Conservation (phyloP, 345 rosid species). For the Salix suchowensis region DNA sequence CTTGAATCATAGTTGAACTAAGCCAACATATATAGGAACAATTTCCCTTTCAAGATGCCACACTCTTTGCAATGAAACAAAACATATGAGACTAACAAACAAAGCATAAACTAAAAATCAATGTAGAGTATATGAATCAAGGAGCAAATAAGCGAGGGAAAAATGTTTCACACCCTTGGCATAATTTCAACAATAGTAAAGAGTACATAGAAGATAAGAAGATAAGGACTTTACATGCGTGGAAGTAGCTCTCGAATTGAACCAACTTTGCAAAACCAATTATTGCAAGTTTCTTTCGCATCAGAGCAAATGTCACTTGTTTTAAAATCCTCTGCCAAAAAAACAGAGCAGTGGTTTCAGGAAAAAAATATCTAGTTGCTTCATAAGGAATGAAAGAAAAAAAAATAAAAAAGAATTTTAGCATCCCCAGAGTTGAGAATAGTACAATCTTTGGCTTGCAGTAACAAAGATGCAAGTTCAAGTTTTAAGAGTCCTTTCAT, state of each 20-base stretch:
- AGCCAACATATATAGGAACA: too few species aligned
- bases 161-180: not conserved
- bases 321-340: constrained; percentile 56
- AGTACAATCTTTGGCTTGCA: too few species aligned
- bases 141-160: not conserved
- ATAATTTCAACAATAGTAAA: not conserved
- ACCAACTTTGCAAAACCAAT: constrained; percentile 90
- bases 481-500: too few species aligned
- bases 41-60: not conserved
- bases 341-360: constrained; percentile 16
- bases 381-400: not conserved
- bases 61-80: not conserved
- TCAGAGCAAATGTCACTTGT: constrained; percentile 56
- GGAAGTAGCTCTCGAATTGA: constrained; percentile 85
- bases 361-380: constrained; percentile 9
- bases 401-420: not conserved
- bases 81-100: not conserved
- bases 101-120: not conserved
- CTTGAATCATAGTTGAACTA: too few species aligned
- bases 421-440: not conserved
- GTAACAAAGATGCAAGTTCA: too few species aligned
- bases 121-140: not conserved
- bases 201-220: constrained; percentile 3
- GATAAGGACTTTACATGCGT: constrained; percentile 59
- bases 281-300: constrained; percentile 89